Evolutionary conservation across 306 rosid genomes (phyloP).

Genomic region (Cajanus cajan): DNA sequence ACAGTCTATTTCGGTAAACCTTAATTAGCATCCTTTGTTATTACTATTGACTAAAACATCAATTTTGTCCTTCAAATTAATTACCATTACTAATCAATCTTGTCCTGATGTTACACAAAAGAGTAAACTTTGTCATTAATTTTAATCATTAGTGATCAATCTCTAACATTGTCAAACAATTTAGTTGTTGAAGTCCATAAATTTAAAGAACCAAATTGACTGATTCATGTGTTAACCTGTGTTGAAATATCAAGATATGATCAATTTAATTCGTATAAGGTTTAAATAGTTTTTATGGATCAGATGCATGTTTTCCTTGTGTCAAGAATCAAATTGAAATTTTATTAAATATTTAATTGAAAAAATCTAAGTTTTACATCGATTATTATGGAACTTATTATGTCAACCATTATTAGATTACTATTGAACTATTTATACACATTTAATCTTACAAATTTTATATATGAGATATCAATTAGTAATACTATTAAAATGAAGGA

Average conservation of each 20-base stretch:
- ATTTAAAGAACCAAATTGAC: neutral
- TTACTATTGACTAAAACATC: neutral
- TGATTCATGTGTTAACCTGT: too few species aligned
- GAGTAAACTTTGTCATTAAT: neutral
- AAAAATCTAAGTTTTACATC: too few species aligned
- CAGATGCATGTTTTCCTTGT: neutral
- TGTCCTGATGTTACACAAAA: neutral
- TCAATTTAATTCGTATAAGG: too few species aligned
- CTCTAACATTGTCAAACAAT: neutral
- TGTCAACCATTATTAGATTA: too few species aligned
- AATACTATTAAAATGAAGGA: too few species aligned
- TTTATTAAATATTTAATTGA: too few species aligned
- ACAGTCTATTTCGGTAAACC: constrained; percentile 72
- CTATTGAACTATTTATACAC: too few species aligned
- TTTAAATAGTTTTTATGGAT: neutral
- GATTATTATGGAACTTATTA: too few species aligned
- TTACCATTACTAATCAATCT: neutral
- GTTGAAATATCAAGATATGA: too few species aligned
- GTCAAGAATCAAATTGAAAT: neutral
- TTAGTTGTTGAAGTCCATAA: neutral
- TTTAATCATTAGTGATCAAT: neutral
- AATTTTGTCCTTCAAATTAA: neutral
- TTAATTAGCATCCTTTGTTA: neutral
- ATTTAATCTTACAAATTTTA: too few species aligned
- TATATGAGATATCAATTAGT: too few species aligned